These are phyloP conservation scores for Hygrophila difformis DNA, from an alignment of 257 asterid genomes.

Conservation along the genomic window DNA sequence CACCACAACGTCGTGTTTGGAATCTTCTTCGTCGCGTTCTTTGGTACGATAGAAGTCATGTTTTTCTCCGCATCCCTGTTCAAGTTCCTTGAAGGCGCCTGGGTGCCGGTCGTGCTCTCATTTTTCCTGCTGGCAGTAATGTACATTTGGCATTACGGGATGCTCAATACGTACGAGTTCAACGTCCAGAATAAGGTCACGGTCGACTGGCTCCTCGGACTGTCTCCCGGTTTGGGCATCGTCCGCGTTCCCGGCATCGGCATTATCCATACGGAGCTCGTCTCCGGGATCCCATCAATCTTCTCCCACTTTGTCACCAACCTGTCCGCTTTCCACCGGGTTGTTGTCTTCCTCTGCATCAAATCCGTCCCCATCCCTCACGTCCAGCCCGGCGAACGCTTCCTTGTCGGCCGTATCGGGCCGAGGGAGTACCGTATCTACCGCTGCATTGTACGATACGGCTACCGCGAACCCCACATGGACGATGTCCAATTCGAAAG, in stretches of 20 bases:
- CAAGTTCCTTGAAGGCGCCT: constrained; percentile 81
- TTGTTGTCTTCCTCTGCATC: constrained; percentile 60
- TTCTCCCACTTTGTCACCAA: constrained; percentile 62
- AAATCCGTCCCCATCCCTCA: constrained; percentile 73
- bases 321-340: constrained; percentile 82
- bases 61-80: constrained; percentile 66
- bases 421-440: constrained; percentile 53
- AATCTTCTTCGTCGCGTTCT: constrained; percentile 42
- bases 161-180: constrained; percentile 54
- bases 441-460: constrained; percentile 72
- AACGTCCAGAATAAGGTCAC: constrained; percentile 75
- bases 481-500: constrained; percentile 64
- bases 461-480: constrained; percentile 65
- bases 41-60: constrained; percentile 67
- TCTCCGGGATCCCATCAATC: constrained; percentile 51
- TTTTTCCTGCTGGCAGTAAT: constrained; percentile 55
- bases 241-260: constrained; percentile 81
- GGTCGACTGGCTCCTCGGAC: constrained; percentile 66
- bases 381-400: constrained; percentile 61
- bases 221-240: constrained; percentile 66
- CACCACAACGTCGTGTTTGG: constrained; percentile 43
- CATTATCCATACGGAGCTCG: constrained; percentile 72
- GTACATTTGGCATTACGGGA: constrained; percentile 79
- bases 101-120: constrained; percentile 71
- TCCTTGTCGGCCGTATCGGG: constrained; percentile 71